Base-by-base conservation (phyloP, 495 filamentous ascomycete genomes). In the Podospora anserina region DNA sequence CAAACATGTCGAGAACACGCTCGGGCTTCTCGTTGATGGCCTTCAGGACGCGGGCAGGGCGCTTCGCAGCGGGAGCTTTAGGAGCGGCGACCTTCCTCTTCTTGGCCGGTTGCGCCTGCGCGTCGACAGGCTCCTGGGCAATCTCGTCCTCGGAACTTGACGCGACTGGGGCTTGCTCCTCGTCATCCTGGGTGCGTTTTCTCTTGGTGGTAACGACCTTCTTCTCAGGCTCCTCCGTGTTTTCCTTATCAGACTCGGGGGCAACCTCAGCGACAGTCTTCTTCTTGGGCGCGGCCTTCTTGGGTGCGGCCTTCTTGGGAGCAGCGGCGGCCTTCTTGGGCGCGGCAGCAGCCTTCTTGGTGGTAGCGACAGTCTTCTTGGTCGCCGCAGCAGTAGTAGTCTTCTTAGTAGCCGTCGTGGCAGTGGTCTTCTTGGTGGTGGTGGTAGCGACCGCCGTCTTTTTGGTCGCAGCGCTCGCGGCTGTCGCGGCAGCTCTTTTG, bases 1-100 rank as follows among this genome's bases (percentile, higher is more conserved):
- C 84, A 62, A 84, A 86, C 32, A 87, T 71, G 67, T 85, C 81
- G 70, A 85, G 77, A 49, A 74, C 71, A 65, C 76, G 68, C 28
- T 76, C 79, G 1, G 84, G 84, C 1, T 75, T 69, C 4, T 73
- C 68, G 69, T 87, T 85, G 72, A 85, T 74, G 11, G 57, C 60
- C 70, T 75, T 76, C 26, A 71, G 64, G 27, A 60, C 66, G 34
- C 70, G 66, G 20, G 60, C 66, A 32, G 30, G 63, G 64, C 67
- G 66, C 67, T 72, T 72, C n/a, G 60, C 62, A 1, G 32, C 65
- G 2, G 67, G 28, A 5, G 68, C 49, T 19, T 32, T 39, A n/a
- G 57, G 56, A 27, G 63, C 59, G 6, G 70, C 72, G 5, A 65
- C 65, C 56, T 70, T 75, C 7, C 63, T 60, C 71, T 27, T 69